These are phyloP conservation scores for Aquilaria sinensis DNA, from an alignment of 345 rosid species.

Conservation along the genomic window DNA sequence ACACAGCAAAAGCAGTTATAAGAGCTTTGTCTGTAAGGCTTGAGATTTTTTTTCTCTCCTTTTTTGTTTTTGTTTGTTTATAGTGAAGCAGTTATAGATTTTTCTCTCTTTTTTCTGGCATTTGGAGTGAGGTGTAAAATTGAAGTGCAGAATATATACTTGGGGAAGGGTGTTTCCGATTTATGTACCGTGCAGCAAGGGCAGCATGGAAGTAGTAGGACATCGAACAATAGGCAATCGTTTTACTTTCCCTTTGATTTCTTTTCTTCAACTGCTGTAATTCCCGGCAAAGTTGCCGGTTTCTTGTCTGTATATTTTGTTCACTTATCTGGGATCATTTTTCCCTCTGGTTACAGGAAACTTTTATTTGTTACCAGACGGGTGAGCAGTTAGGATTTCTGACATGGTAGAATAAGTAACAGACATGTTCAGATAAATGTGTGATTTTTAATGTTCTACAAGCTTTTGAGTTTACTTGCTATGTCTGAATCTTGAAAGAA, in stretches of 20 bases:
- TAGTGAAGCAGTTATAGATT: constrained; percentile 30
- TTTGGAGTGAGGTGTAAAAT: constrained; percentile 59
- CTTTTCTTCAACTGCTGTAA: constrained; percentile 20
- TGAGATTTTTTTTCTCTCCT: constrained; percentile 27
- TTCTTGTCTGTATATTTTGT: constrained; percentile 22
- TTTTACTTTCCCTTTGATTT: constrained; percentile 11
- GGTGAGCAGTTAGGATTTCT: constrained; percentile 24
- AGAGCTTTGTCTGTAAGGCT: constrained; percentile 42
- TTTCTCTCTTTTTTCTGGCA: constrained; percentile 39
- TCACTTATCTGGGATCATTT: constrained; percentile 24
- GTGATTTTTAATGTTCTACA: constrained; percentile 8
- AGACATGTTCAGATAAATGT: constrained; percentile 28
- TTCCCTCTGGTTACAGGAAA: constrained; percentile 39
- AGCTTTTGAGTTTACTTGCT: constrained; percentile 10
- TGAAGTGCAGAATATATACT: constrained; percentile 45
- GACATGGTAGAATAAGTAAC: constrained; percentile 29
- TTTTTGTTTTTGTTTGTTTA: constrained; percentile 7
- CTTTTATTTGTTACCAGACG: constrained; percentile 28
- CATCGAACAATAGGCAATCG: constrained; percentile 18
- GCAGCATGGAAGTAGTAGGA: constrained; percentile 19
- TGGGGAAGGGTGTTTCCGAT: constrained; percentile 35
- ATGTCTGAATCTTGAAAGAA: not conserved
- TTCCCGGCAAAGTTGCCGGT: constrained; percentile 27
- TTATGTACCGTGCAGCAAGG: constrained; percentile 33
- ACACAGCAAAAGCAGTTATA: constrained; percentile 33